Conservation (phyloP, 441 rosid genomes). For the Bruguiera hainesii region DNA sequence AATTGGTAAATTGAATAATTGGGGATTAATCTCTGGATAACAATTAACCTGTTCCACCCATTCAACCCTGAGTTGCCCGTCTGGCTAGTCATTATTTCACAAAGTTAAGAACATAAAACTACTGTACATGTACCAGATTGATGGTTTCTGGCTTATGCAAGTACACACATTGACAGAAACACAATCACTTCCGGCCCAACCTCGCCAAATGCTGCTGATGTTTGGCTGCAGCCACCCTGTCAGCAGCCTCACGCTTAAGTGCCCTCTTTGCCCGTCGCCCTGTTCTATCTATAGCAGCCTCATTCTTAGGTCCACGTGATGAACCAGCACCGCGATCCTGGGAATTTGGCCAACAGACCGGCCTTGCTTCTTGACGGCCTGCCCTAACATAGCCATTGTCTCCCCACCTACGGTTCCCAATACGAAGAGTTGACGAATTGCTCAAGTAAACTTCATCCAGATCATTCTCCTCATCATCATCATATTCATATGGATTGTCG, state of each 20-base stretch:
- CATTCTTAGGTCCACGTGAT: constrained; percentile 54
- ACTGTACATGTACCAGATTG: constrained; percentile 36
- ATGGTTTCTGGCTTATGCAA: constrained; percentile 13
- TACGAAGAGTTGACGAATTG: constrained; percentile 48
- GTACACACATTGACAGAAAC: constrained; percentile 10
- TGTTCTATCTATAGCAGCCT: constrained; percentile 38
- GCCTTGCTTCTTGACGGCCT: constrained; percentile 90
- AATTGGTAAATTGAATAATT: no score
- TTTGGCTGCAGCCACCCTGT: constrained; percentile 79
- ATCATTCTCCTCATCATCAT: constrained; percentile 57
- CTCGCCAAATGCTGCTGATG: constrained; percentile 63
- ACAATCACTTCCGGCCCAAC: constrained; percentile 47
- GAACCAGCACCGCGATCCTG: constrained; percentile 51
- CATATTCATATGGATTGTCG: constrained; percentile 50
- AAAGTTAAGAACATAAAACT: not conserved
- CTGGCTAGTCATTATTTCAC: constrained; percentile 23
- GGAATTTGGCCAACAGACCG: constrained; percentile 33
- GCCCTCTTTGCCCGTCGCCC: constrained; percentile 92
- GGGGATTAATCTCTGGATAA: no score
- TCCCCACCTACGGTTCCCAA: constrained; percentile 90
- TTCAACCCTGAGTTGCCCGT: not conserved
- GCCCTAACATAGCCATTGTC: constrained; percentile 83
- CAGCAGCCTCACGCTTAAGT: constrained; percentile 92
- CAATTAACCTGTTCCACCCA: no score
- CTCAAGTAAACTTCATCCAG: constrained; percentile 55